Evolutionary conservation across 176 grass and related monocot species (phyloP), one percentile per base, ranked within the genome.

Genomic region (Oryza glaberrima): DNA sequence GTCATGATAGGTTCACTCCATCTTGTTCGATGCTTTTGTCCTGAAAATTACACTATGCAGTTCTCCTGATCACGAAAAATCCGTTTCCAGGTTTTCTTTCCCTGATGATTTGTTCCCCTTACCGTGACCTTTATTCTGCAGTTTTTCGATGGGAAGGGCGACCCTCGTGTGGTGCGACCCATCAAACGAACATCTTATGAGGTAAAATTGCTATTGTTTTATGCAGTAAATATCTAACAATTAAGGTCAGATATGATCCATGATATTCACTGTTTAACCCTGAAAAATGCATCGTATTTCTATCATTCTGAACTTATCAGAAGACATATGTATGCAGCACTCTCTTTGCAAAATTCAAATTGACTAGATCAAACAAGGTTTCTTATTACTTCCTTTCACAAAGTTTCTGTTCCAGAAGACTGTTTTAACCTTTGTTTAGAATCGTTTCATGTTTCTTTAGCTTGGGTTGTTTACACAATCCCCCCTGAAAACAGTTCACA

Each of bases 111-210:
- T 15, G 16, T 86, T 76, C 77, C 67, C 73, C 35, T 40, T 80
- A 86, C 14, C 4, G 47, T 78, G 7, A 47, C 23, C 76, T 73
- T 23, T 45, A 86, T 80, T 86, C 54, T 86, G 77, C 80, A 84
- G 86, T 81, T 86, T 94, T 28, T 47, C 40, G 35, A 74, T 48
- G 84, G 85, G 77, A 79, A 78, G 75, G 91, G 86, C 54, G 67
- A 75, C 35, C 36, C 69, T 65, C 76, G 25, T 40, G 41, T 54
- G 68, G 28, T 0, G 13, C 80, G 46, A 51, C 36, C 9, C 54
- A 32, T 69, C 54, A 81, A 51, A 36, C 67, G 36, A 45, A 88
- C 28, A 77, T 10, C 47, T 77, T 35, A 6, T 66, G 78, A 82
- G 83, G 78, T 86, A 82, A 43, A 77, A 69, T 72, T 77, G 43